A percentile compares a stretch with the other conserved stretches of the same genome.
phyloP scores from a whole-genome alignment of 176 grass and related monocot genomes.

The Aechmea fasciata region DNA sequence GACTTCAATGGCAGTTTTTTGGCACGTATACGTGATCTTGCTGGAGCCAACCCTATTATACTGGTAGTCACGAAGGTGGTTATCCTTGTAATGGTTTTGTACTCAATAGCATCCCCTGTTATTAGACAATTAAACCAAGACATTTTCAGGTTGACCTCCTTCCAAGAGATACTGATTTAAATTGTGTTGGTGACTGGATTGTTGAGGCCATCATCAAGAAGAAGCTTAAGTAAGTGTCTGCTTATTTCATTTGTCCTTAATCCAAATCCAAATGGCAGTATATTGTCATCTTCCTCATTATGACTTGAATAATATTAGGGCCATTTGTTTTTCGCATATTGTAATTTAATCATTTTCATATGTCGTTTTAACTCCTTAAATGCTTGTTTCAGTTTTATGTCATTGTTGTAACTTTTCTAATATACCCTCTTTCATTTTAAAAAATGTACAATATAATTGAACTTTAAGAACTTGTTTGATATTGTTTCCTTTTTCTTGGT shows the following conservation, averaged over 20 bases:
- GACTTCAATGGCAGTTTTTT: slow-evolving; percentile 98
- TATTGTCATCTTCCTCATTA: neutral
- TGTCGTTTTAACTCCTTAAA: too few relatives aligned
- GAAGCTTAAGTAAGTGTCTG: slow-evolving; percentile 57
- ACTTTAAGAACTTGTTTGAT: too few relatives aligned
- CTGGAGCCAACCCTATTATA: slow-evolving; percentile 84
- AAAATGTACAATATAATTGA: too few relatives aligned
- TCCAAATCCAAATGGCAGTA: neutral
- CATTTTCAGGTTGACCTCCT: slow-evolving; percentile 65
- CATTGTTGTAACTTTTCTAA: too few relatives aligned
- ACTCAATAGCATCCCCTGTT: neutral
- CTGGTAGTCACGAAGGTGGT: slow-evolving; percentile 90
- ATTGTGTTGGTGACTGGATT: slow-evolving; percentile 83
- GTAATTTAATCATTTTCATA: too few relatives aligned
- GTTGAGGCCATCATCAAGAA: slow-evolving; percentile 77
- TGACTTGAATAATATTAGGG: neutral
- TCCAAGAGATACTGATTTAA: slow-evolving; percentile 77
- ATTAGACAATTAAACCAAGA: neutral
- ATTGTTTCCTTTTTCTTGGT: too few relatives aligned
- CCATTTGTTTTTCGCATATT: neutral
- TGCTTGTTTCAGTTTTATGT: too few relatives aligned
- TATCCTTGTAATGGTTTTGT: neutral
- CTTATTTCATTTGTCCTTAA: neutral
- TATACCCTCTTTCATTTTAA: too few relatives aligned
- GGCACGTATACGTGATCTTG: slow-evolving; percentile 61